A percentile compares a stretch with the other conserved stretches of the same genome.
Evolutionary conservation across 2,329 filamentous ascomycete species (phyloP).

Genomic region (Colletotrichum musicola): DNA sequence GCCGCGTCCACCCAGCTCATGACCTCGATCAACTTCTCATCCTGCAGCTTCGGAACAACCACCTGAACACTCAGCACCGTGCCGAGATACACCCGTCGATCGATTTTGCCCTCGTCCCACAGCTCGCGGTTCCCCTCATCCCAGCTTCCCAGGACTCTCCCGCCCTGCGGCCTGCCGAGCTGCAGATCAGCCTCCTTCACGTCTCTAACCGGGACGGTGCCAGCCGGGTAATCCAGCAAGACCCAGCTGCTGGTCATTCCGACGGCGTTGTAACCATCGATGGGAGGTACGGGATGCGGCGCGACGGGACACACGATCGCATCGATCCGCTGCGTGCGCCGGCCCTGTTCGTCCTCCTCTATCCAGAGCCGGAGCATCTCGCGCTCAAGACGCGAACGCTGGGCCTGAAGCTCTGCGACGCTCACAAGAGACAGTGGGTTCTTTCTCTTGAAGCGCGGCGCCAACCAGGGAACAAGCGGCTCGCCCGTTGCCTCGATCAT

Average conservation of each 20-base stretch:
- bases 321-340: slow-evolving; percentile 54
- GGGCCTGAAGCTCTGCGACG: slow-evolving; percentile 25
- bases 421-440: not conserved
- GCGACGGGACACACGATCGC: slow-evolving; percentile 70
- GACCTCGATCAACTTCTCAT: slow-evolving; percentile 20
- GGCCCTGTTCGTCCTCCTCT: slow-evolving; percentile 14
- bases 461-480: slow-evolving; percentile 27
- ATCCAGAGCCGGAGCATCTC: slow-evolving; percentile 32
- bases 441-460: slow-evolving; percentile 19
- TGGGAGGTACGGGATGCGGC: slow-evolving; percentile 69
- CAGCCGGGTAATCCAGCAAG: slow-evolving; percentile 53
- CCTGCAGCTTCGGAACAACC: slow-evolving; percentile 28
- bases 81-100: slow-evolving; percentile 17
- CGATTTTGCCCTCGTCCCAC: slow-evolving; percentile 31
- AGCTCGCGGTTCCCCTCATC: slow-evolving; percentile 26
- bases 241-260: slow-evolving; percentile 53
- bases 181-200: slow-evolving; percentile 23
- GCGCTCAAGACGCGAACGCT: slow-evolving; percentile 19
- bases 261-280: slow-evolving; percentile 44
- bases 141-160: slow-evolving; percentile 14
- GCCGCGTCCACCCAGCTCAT: slow-evolving; percentile 22
- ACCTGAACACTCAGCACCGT: slow-evolving; percentile 30
- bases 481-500: slow-evolving; percentile 30
- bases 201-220: slow-evolving; percentile 45
- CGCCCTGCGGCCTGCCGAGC: slow-evolving; percentile 20